Percentiles rank a stretch among this genome's conserved stretches.
These are phyloP conservation scores for Daldinia decipiens DNA, from an alignment of 495 filamentous ascomycete genomes.

Conservation along the genomic window DNA sequence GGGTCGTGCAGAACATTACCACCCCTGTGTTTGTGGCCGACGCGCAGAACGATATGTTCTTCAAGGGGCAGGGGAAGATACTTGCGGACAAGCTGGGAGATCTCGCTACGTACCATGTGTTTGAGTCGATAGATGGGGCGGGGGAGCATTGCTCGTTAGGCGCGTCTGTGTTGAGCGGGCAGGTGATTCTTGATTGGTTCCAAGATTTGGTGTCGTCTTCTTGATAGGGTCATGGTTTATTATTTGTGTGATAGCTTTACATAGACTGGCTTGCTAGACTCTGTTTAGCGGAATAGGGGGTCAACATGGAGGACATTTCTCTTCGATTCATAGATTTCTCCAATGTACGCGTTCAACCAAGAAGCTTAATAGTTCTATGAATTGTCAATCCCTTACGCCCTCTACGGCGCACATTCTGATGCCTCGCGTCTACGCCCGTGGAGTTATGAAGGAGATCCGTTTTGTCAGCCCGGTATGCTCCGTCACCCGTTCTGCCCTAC, in stretches of 20 bases:
- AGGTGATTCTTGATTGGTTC: conserved; percentile 50
- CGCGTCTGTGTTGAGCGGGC: conserved; percentile 29
- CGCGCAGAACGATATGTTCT: conserved; percentile 51
- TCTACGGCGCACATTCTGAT: not conserved
- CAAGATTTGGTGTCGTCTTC: conserved; percentile 32
- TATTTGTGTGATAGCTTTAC: not conserved
- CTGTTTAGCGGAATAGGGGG: not conserved
- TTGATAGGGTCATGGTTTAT: not conserved
- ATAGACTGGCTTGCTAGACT: not conserved
- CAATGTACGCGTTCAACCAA: not conserved
- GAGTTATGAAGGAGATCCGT: not conserved
- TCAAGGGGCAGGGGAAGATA: conserved; percentile 48
- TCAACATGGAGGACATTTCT: not conserved
- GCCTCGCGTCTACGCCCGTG: not conserved
- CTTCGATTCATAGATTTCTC: not conserved
- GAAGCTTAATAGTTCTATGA: not conserved
- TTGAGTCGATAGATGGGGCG: conserved; percentile 45
- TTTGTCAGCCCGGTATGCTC: not conserved
- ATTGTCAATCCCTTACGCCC: not conserved
- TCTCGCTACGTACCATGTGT: conserved; percentile 44
- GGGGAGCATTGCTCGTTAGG: conserved; percentile 46
- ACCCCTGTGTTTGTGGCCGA: conserved; percentile 52
- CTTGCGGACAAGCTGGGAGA: conserved; percentile 50
- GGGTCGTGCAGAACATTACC: conserved; percentile 44
- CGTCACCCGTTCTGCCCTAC: not conserved